phyloP scores from a whole-genome alignment of 306 rosid genomes.

The Prunus mira region DNA sequence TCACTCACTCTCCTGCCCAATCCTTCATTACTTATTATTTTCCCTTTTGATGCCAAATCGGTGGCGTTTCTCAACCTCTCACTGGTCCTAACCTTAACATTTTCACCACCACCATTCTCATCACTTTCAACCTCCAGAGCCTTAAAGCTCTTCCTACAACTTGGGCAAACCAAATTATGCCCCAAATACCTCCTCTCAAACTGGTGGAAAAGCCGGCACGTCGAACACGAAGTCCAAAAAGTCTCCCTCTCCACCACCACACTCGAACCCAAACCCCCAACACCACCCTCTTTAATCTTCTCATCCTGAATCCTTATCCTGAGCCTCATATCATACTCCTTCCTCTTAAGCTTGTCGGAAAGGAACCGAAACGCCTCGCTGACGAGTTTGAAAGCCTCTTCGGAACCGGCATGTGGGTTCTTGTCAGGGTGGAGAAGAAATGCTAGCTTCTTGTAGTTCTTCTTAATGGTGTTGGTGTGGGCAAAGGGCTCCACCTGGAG shows the following conservation, averaged over 20 bases:
- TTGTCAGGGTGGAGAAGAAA: conserved; percentile 66
- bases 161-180: conserved; percentile 64
- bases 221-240: conserved; percentile 78
- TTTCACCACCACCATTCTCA: conserved; percentile 24
- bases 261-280: conserved; percentile 9
- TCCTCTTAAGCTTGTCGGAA: conserved; percentile 54
- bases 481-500: conserved; percentile 69
- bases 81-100: conserved; percentile 29
- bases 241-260: conserved; percentile 30
- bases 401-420: conserved; percentile 49
- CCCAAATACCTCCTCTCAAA: conserved; percentile 74
- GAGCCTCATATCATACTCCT: conserved; percentile 60
- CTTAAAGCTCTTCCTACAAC: conserved; percentile 66
- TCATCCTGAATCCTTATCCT: conserved; percentile 60
- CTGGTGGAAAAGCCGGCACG: conserved; percentile 72
- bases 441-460: conserved; percentile 71
- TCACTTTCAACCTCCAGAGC: conserved; percentile 53
- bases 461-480: conserved; percentile 42
- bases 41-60: conserved; percentile 6
- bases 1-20: background rate
- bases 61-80: conserved; percentile 23
- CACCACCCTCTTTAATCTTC: conserved; percentile 21
- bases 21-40: conserved; percentile 4
- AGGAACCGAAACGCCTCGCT: conserved; percentile 62
- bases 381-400: conserved; percentile 75